Base-by-base conservation (phyloP, 2,329 filamentous ascomycete genomes). In the Lecanosticta acicola region DNA sequence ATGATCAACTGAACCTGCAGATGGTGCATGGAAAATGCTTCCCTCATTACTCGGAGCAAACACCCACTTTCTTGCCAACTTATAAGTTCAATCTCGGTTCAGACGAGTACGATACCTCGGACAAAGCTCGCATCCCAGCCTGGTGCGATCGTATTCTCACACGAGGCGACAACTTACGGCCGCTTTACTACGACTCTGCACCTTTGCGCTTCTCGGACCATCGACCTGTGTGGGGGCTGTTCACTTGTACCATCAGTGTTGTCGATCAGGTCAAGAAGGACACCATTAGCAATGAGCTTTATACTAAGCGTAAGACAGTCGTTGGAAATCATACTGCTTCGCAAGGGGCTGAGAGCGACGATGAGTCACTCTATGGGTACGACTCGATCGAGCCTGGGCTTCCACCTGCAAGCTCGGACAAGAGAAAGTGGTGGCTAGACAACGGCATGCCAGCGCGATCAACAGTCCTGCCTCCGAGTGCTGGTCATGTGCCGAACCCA, bases 81-180 rank as follows among this genome's bases (percentile, higher is more conserved):
- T 98, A 98, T 72, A 95, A 94, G 67, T 98, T 87, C 63, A 87
- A 98, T 63, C 74, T 95, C 50, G 89, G 87, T 21, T 86, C 80
- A 3, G 89, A 97, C 65, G 78, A 78, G 42, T 98, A 96, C 65
- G 93, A 98, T 66, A 91, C 85, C 8, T 96, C 91, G 39, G 91
- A 97, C 61, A 98, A 98, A 66, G 82, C 84, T 44, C 83, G 93
- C 13, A 96, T 97, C 51, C 93, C 93, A 2, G 93, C 93, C 0
- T 98, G 93, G 93, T 96, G 90, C 50, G 93, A 98, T 67, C 85
- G 93, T 32, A 85, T 98, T 37, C 71, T 98, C 7, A 84, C 87
- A 48, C 94, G 90, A 69, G 93, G 93, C 5, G 72, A 79, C 49
- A 90, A 88, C 56, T 76, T 98, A 29, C 81, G 83, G 34, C 93